phyloP scores from a whole-genome alignment of 2,329 filamentous ascomycete genomes.

The Fusarium keratoplasticum region DNA sequence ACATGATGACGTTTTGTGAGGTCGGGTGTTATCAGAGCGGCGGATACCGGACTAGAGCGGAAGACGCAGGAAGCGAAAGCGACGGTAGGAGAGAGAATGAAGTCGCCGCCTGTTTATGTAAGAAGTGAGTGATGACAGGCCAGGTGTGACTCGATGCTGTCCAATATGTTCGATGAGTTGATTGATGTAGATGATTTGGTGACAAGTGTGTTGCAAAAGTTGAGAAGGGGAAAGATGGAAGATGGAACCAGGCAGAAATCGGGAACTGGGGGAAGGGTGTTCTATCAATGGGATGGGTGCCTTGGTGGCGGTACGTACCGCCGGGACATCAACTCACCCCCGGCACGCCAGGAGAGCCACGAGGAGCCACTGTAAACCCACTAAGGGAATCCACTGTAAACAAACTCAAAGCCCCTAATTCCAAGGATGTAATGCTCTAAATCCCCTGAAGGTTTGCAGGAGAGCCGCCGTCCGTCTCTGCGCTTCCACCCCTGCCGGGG shows the following conservation, averaged over 20 bases:
- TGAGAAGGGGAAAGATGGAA: slow-evolving; percentile 37
- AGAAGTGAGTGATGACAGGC: neutral
- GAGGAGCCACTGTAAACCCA: slow-evolving; percentile 33
- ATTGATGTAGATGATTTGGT: slow-evolving; percentile 27
- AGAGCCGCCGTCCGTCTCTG: neutral
- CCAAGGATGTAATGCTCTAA: neutral
- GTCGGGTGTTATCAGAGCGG: slow-evolving; percentile 13
- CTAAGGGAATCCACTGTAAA: slow-evolving; percentile 36
- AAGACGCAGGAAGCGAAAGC: slow-evolving; percentile 13
- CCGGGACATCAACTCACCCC: slow-evolving; percentile 26
- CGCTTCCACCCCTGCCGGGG: neutral
- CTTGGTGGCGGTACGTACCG: slow-evolving; percentile 40
- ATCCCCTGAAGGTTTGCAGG: slow-evolving; percentile 16
- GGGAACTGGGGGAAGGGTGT: slow-evolving; percentile 44
- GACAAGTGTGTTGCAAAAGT: slow-evolving; percentile 33
- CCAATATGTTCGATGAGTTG: slow-evolving; percentile 22
- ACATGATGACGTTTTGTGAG: slow-evolving; percentile 47
- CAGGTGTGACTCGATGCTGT: slow-evolving; percentile 1
- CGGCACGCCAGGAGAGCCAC: slow-evolving; percentile 10
- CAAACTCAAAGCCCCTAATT: slow-evolving; percentile 33
- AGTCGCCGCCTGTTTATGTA: slow-evolving; percentile 11
- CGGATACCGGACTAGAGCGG: slow-evolving; percentile 16
- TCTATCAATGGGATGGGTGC: slow-evolving; percentile 51
- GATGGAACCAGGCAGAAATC: slow-evolving; percentile 37
- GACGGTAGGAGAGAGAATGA: neutral